phyloP scores from a whole-genome alignment of 257 asterid genomes.

The Rhazya stricta region DNA sequence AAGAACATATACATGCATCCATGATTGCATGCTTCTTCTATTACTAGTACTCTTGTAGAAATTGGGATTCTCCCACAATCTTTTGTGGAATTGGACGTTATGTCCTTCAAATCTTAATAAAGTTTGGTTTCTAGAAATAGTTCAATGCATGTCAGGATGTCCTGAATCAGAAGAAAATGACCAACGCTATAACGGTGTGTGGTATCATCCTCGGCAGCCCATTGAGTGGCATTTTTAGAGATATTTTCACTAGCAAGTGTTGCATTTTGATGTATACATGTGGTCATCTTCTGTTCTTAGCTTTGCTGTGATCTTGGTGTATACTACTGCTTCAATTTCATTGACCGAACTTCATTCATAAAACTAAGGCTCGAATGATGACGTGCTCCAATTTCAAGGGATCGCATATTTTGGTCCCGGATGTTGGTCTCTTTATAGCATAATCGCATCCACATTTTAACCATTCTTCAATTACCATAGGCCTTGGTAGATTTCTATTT shows the following conservation, averaged over 20 bases:
- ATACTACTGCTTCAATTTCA: not conserved
- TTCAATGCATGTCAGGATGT: not conserved
- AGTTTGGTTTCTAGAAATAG: not conserved
- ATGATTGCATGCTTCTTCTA: not conserved
- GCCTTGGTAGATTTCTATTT: not conserved
- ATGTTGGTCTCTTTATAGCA: not conserved
- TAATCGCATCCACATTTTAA: not conserved
- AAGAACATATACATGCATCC: not conserved
- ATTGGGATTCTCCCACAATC: not conserved
- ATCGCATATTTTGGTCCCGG: no score
- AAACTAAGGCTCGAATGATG: not conserved
- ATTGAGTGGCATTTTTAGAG: not conserved
- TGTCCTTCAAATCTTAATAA: not conserved
- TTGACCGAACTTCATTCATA: no score
- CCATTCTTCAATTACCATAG: not conserved
- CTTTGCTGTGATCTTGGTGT: not conserved
- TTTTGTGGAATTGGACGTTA: not conserved
- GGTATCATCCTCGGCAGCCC: not conserved
- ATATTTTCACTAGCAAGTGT: not conserved
- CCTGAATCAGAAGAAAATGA: not conserved
- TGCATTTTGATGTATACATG: not conserved
- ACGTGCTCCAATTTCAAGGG: not conserved
- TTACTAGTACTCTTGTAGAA: not conserved
- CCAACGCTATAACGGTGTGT: not conserved
- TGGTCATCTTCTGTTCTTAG: not conserved